phyloP scores from a whole-genome alignment of 208 protist species.

The Wallacemonas sp. region DNA sequence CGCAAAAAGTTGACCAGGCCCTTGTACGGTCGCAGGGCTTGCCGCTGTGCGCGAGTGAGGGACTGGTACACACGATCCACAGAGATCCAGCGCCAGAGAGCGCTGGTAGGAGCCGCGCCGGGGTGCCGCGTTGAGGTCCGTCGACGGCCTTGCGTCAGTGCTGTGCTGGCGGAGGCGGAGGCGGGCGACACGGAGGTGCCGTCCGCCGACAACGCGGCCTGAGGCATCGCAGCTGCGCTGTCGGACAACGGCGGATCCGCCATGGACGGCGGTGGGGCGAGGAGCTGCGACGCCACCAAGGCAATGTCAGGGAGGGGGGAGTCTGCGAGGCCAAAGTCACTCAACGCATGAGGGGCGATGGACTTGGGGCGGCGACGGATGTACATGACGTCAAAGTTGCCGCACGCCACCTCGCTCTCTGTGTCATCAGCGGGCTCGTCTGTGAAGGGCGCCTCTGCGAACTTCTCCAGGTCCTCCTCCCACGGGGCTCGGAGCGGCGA shows the following conservation, averaged over 20 bases:
- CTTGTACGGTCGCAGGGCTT: conserved; percentile 46
- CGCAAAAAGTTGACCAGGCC: conserved; percentile 83
- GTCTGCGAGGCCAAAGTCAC: conserved; percentile 62
- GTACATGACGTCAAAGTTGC: conserved; percentile 64
- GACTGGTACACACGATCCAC: conserved; percentile 69
- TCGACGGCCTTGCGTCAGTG: too few species aligned
- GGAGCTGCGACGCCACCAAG: too few species aligned
- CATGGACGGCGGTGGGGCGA: too few species aligned
- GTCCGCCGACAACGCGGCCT: neutral
- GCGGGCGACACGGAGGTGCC: too few species aligned
- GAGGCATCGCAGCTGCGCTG: neutral
- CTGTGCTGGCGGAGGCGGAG: too few species aligned
- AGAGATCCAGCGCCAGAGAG: conserved; percentile 78
- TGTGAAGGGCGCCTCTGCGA: too few species aligned
- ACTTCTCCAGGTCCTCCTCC: neutral
- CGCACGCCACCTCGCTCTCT: too few species aligned
- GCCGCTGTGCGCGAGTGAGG: conserved; percentile 50
- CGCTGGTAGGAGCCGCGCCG: neutral
- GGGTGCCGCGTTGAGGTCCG: neutral
- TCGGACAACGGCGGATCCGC: neutral
- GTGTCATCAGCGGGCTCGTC: too few species aligned
- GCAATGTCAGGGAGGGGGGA: conserved; percentile 63
- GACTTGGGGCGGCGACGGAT: conserved; percentile 73
- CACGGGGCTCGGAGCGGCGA: neutral
- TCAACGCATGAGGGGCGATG: conserved; percentile 75